Base-by-base conservation (phyloP, 306 rosid genomes). In the Canavalia gladiata region DNA sequence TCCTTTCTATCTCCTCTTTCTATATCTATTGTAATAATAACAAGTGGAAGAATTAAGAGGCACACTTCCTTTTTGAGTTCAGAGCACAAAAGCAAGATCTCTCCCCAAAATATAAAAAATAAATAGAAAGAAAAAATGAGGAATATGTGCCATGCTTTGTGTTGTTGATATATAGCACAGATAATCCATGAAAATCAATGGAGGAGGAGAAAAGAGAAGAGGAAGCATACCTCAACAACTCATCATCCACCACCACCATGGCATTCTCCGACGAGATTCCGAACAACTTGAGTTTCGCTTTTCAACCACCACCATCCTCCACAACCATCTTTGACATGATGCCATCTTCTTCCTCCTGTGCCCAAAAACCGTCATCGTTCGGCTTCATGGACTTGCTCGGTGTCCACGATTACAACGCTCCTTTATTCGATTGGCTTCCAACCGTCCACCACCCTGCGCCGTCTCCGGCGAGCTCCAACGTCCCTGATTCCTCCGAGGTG, bases 401-500 rank as follows among this genome's bases (percentile, higher is more conserved):
- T 0, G 58, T 75, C 46, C 69, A 81, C 2, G 91, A 89, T 66
- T 83, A 82, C 42, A 59, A 7, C 59, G 73, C 85, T 12, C 86
- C 83, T 35, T 43, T 86, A 4, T 80, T 85, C 54, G 90, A 90
- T 75, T 84, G 89, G 87, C 60, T 55, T 60, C 78, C 86, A 68
- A 1, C 59, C 70, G 4, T 11, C 45, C 9, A 41, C 83, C n/a
- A 28, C 66, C 63, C 56, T 6, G 76, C 65, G 7, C 90, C 67
- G 2, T 87, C 89, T 0, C 94, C 88, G 60, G 79, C 56, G 2
- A 80, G 54, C 10, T 81, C 92, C 60, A 84, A 76, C 6, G 67
- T 89, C 35, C 90, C 84, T 0, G 97, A 84, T 5, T 76, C 87
- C 1, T 91, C 95, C 0, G 97, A 90, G 87, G 91, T 76, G 25